phyloP scores from a whole-genome alignment of 306 rosid genomes.

The Gastrolobium villosum region DNA sequence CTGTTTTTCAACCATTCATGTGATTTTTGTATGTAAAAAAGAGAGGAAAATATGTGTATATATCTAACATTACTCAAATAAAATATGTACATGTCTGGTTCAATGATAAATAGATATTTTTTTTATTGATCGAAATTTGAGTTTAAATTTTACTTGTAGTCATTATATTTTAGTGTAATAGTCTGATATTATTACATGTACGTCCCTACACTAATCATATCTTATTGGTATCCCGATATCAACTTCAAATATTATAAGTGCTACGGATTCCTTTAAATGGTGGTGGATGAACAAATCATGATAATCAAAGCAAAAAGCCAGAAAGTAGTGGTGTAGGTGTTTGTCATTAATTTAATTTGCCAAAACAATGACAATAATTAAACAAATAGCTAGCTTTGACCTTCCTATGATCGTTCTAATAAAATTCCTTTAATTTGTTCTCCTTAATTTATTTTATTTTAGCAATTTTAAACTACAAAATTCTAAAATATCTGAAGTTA shows the following conservation, averaged over 20 bases:
- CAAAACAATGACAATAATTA: too few relatives aligned
- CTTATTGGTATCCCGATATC: too few relatives aligned
- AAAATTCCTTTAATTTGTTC: not conserved
- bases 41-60: too few relatives aligned
- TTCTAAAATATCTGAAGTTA: not conserved
- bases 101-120: too few relatives aligned
- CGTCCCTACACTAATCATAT: not conserved
- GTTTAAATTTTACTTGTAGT: not conserved
- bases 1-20: too few relatives aligned
- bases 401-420: not conserved
- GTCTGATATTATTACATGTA: not conserved
- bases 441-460: too few relatives aligned
- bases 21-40: not conserved
- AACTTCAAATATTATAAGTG: not conserved
- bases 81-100: too few relatives aligned
- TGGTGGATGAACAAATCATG: not conserved
- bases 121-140: not conserved
- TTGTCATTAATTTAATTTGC: not conserved
- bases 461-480: not conserved
- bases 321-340: not conserved
- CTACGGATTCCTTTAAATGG: not conserved
- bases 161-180: not conserved
- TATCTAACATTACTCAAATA: too few relatives aligned
- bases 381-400: not conserved
- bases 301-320: not conserved